phyloP scores from a whole-genome alignment of 202 grass and related monocot genomes.

The Carex sylvatica region DNA sequence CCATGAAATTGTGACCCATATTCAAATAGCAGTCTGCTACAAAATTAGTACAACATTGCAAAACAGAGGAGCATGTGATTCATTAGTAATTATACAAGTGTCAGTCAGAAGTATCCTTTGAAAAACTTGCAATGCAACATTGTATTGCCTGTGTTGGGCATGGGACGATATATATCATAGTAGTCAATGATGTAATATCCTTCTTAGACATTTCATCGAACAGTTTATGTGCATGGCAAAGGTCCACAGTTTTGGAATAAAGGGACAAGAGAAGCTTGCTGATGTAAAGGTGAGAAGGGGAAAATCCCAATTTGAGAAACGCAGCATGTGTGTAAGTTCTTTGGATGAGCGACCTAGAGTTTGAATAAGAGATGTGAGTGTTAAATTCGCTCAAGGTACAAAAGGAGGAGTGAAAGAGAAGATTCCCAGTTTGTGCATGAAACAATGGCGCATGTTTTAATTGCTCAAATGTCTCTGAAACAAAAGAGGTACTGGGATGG shows the following conservation, averaged over 20 bases:
- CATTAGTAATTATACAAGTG: conserved; percentile 25
- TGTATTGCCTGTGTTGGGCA: neutral
- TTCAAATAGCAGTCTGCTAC: neutral
- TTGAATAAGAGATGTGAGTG: conserved; percentile 26
- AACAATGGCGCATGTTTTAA: no score
- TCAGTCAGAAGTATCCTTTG: no score
- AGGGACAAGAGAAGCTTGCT: conserved; percentile 28
- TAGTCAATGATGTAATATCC: conserved; percentile 34
- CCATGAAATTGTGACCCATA: conserved; percentile 55
- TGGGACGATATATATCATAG: conserved; percentile 37
- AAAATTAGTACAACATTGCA: conserved; percentile 35
- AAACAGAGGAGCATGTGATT: conserved; percentile 54
- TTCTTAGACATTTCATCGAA: conserved; percentile 36
- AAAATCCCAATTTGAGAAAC: conserved; percentile 31
- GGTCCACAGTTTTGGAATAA: neutral
- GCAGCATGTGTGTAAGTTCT: conserved; percentile 24
- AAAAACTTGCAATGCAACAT: neutral
- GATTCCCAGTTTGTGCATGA: no score
- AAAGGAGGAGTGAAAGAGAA: neutral
- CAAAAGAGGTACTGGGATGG: no score
- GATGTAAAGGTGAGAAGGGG: conserved; percentile 14
- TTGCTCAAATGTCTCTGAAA: no score
- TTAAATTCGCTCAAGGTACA: neutral
- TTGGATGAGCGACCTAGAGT: conserved; percentile 3
- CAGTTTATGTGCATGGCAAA: conserved; percentile 26